phyloP scores from a whole-genome alignment of 345 rosid species.

The Sonneratia caseolaris region DNA sequence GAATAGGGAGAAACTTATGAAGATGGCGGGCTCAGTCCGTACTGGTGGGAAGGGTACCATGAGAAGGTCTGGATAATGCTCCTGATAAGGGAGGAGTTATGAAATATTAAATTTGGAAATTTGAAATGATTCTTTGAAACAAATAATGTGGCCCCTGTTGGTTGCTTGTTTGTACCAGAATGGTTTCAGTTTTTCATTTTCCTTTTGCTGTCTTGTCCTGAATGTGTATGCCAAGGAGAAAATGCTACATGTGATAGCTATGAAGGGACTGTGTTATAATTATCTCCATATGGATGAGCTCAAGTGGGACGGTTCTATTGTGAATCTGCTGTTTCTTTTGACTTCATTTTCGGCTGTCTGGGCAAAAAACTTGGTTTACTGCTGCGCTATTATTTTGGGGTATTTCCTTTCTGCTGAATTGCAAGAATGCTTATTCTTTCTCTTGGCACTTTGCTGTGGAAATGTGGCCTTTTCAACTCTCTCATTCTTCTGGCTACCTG shows the following conservation, averaged over 20 bases:
- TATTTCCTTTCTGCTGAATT: not conserved
- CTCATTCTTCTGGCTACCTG: not conserved
- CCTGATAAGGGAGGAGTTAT: not conserved
- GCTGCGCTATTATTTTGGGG: not conserved
- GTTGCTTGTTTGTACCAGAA: too few species aligned
- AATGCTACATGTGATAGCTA: too few species aligned
- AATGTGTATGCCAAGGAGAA: too few species aligned
- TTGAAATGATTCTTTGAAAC: not conserved
- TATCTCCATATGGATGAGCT: too few species aligned
- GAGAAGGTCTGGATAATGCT: conserved; percentile 43
- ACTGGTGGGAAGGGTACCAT: conserved; percentile 95
- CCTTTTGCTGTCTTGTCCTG: too few species aligned
- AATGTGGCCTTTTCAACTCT: not conserved
- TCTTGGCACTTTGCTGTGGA: too few species aligned
- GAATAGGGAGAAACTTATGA: conserved; percentile 79
- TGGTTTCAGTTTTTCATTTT: too few species aligned
- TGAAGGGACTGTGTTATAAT: too few species aligned
- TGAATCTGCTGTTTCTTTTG: not conserved
- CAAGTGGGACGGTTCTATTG: too few species aligned
- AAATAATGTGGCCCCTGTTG: too few species aligned
- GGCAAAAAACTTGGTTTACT: not conserved
- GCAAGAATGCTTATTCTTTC: not conserved
- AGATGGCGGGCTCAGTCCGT: conserved; percentile 93
- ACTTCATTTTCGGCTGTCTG: not conserved
- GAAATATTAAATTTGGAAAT: not conserved